Base-by-base conservation (phyloP, 2,329 filamentous ascomycete species). In the Fusarium pilosicola region DNA sequence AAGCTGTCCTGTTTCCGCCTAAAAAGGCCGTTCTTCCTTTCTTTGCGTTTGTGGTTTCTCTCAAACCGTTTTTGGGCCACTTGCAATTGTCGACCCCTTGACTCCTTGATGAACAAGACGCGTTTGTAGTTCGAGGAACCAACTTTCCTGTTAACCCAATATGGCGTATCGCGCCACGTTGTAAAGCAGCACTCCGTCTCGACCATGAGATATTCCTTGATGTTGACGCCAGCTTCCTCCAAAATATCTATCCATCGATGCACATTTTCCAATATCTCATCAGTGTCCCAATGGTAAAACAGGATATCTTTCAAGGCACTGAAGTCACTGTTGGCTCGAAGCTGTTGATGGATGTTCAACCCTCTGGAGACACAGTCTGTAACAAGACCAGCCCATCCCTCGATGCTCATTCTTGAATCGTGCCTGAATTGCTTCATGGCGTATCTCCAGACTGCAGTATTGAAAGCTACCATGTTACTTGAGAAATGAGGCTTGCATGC, bases 41-140 rank as follows among this genome's bases (percentile, higher is more conserved):
- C 9, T 24, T 56, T 70, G 1, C 38, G 62, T 15, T 36, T 52
- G 8, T 70, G 61, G 7, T 17, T 70, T 6, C 61, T 22, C 14
- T 62, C 56, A 36, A 62, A 71, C 2, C 66, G 61, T 10, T 15
- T 51, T 8, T 66, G 11, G 22, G 28, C 42, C 0, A 58, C 11
- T 17, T 36, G 22, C 4, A 51, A 65, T 3, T 44, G 36, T 28
- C 55, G n/a, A 0, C 49, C 65, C 6, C 7, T n/a, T 2, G 20
- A 52, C 5, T 65, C 28, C 11, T n/a, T 30, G 3, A 65, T 20
- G 18, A 18, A n/a, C 4, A 70, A 6, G 1, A 9, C 12, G 20
- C 34, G 32, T 7, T 8, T 13, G 4, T 49, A 24, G 5, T 55
- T 55, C 9, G 46, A 48, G 15, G 7, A n/a, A 6, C 28, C 20